Percentiles rank a stretch among this genome's conserved stretches.
Evolutionary conservation across 495 filamentous ascomycete genomes (phyloP).

Genomic region (Lasiosphaeriaceae sp.): DNA sequence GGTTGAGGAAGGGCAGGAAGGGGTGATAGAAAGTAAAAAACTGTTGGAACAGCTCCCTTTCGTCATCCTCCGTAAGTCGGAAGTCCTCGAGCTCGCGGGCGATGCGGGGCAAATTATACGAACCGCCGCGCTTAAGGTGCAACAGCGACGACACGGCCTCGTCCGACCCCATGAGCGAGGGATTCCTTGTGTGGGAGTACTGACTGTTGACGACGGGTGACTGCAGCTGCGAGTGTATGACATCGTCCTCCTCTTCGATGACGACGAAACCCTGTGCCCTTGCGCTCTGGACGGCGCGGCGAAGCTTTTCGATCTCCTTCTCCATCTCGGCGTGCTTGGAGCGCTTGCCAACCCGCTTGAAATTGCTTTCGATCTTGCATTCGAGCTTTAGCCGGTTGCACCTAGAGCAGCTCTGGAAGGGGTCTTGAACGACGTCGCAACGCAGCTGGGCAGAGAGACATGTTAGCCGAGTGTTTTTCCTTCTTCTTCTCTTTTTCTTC

Average conservation of each 20-base stretch:
- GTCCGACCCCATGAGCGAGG: conserved; percentile 71
- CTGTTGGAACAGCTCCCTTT: conserved; percentile 71
- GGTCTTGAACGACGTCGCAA: conserved; percentile 87
- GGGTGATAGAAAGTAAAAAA: conserved; percentile 82
- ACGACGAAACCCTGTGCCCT: conserved; percentile 46
- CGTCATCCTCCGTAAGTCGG: conserved; percentile 65
- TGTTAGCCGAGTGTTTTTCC: neutral
- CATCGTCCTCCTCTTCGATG: conserved; percentile 45
- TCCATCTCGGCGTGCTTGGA: conserved; percentile 92
- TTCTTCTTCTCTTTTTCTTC: too few species aligned
- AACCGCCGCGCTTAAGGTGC: conserved; percentile 61
- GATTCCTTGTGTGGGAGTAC: conserved; percentile 52
- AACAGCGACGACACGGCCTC: conserved; percentile 80
- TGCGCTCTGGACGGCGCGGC: conserved; percentile 44
- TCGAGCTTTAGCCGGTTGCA: conserved; percentile 81
- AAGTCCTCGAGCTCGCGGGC: conserved; percentile 67
- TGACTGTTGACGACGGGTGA: conserved; percentile 55
- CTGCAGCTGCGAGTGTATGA: conserved; percentile 47
- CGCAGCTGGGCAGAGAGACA: conserved; percentile 51
- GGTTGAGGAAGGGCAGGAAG: conserved; percentile 78
- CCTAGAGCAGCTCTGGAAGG: conserved; percentile 74
- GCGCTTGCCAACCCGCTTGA: conserved; percentile 89
- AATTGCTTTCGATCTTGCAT: conserved; percentile 91
- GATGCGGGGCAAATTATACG: conserved; percentile 48
- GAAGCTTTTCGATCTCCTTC: conserved; percentile 64